Conservation (phyloP, 2,329 filamentous ascomycete genomes). For the Aspergillus vadensis region DNA sequence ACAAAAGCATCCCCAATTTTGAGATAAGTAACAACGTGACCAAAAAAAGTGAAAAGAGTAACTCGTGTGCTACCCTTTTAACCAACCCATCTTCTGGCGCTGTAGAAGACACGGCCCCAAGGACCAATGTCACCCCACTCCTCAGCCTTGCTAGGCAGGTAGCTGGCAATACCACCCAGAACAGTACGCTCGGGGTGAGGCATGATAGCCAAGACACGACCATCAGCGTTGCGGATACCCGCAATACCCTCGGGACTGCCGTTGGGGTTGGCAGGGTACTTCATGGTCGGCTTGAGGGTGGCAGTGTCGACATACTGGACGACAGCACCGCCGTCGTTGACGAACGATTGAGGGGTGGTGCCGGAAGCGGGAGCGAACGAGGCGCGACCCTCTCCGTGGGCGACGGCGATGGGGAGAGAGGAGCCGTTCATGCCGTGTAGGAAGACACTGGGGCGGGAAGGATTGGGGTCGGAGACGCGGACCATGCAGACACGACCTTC, state of each 20-base stretch:
- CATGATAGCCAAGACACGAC: conserved; percentile 85
- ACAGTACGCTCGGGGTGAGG: conserved; percentile 92
- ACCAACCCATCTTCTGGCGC: conserved; percentile 84
- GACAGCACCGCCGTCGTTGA: conserved; percentile 69
- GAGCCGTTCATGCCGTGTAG: conserved; percentile 84
- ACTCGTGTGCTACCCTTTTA: conserved; percentile 31
- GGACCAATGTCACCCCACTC: conserved; percentile 81
- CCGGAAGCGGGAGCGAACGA: conserved; percentile 60
- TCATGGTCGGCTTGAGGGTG: conserved; percentile 68
- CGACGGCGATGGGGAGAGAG: conserved; percentile 79
- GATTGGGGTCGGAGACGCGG: conserved; percentile 66
- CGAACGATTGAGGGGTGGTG: conserved; percentile 52
- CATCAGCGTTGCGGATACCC: conserved; percentile 74
- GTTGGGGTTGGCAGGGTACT: conserved; percentile 88
- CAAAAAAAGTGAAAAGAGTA: not conserved
- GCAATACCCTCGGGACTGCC: conserved; percentile 81
- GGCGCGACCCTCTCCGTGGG: conserved; percentile 89
- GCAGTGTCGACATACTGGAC: conserved; percentile 86
- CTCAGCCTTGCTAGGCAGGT: conserved; percentile 63
- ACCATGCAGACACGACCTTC: conserved; percentile 88
- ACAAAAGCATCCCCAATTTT: not conserved
- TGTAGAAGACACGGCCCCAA: conserved; percentile 84
- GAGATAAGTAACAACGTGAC: too few relatives aligned
- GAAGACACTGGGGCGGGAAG: conserved; percentile 71
- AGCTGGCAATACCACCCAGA: conserved; percentile 76